Evolutionary conservation across 176 grass and related monocot species (phyloP), one percentile per base, ranked within the genome.

Genomic region (Eragrostis nindensis): DNA sequence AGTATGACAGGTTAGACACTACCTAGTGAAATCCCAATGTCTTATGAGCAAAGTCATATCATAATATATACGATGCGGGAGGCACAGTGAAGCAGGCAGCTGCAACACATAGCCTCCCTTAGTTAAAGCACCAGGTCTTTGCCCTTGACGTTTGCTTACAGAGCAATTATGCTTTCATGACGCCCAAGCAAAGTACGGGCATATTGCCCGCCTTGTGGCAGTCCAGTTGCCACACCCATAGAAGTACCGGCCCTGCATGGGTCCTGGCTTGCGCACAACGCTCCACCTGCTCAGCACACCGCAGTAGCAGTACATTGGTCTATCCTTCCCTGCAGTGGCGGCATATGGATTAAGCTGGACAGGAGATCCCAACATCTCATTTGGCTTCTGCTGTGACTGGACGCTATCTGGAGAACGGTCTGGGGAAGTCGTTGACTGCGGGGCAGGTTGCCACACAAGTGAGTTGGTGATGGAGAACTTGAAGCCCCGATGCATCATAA

Each of bases 211-310:
- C 73, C 92, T 92, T 39, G 92, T 83, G 61, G 86, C 80, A 0
- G 92, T 98, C 92, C 92, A 98, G 63, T 93, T 94, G 26, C 92
- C 95, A 10, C 95, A 98, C 40, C 92, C 95, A 47, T 89, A 98
- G 90, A 98, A 98, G 60, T 86, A 83, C 8, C 88, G 73, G 8
- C 95, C 95, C 54, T 98, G 90, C 50, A 80, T 93, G 3, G 92
- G 92, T 29, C 95, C 95, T 9, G 95, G 95, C 75, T 93, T 93
- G 84, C 91, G 87, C 42, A 97, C 82, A 22, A 85, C 40, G 49
- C 77, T 93, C 77, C 79, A 86, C 67, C 87, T 92, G 80, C 95
- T 92, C 47, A 87, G 78, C 74, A 89, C 95, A 22, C 92, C 95
- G 3, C 95, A 94, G 78, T 81, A 89, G 72, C 95, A 98, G 83